Evolutionary conservation across 805 yeast genomes (phyloP), one percentile per base, ranked within the genome.

Genomic region (Candida suzukii): DNA sequence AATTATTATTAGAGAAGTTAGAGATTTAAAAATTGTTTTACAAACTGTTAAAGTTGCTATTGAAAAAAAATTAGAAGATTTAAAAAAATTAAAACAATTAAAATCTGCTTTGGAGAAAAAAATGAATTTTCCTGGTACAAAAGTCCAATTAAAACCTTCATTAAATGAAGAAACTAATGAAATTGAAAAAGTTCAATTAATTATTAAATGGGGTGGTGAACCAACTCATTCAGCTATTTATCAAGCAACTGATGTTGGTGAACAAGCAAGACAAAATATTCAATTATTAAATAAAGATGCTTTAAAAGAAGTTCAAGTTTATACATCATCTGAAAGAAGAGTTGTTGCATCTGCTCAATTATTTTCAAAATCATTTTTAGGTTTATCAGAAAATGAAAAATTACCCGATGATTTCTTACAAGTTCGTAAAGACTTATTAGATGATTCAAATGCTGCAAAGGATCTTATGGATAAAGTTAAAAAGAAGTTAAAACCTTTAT

Each of bases 161-260:
- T 57, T 90, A 42, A 73, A 74, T 52, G 65, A 69, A 13, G 80
- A 76, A 31, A 38, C 41, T 12, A 72, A 69, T 44, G 79, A 81
- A 27, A 93, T 93, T 18, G 97, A 91, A 49, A 93, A 93, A 58
- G 97, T 91, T 20, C 99, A 93, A 62, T 80, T 93, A 47, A 95
- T 93, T 46, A 70, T 93, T 53, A 93, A 93, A 60, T 93, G 99
- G 99, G 99, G 99, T 53, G 99, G 99, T 48, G 99, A 93, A 62
- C 97, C 99, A 6, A 93, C 99, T 1, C 99, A 93, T 61, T 88
- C 97, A 11, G 97, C 98, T 2, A 76, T 82, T 47, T 85, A 88
- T 59, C 99, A 93, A 65, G 95, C 96, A 1, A 75, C 82, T 24
- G 99, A 93, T 61, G 76, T 93, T 17, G 99, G 99, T 40, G 98